phyloP scores from a whole-genome alignment of 2,329 filamentous ascomycete genomes.

The Calonectria pseudoreteaudii region DNA sequence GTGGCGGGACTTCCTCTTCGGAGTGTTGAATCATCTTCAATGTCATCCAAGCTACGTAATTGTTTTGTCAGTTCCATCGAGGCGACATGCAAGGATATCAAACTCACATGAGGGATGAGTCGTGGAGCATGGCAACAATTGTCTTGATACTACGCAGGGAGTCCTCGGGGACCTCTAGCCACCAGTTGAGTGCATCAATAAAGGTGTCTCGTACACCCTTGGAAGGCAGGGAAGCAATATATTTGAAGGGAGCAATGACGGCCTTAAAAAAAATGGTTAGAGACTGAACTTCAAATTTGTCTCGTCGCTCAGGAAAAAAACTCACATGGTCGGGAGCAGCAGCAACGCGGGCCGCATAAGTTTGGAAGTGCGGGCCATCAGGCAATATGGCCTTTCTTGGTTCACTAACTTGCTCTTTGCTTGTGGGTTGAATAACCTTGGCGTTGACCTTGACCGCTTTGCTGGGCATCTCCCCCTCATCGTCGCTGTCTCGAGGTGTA shows the following conservation, averaged over 20 bases:
- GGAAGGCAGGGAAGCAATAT: neutral
- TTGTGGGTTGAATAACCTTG: neutral
- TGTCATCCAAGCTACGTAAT: neutral
- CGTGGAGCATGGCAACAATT: neutral
- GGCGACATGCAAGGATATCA: too few relatives aligned
- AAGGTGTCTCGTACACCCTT: neutral
- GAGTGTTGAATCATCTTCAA: neutral
- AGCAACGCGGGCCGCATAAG: neutral
- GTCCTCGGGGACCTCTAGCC: neutral
- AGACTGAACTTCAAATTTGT: too few relatives aligned
- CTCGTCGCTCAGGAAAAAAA: neutral
- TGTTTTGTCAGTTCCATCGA: neutral
- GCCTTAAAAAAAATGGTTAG: neutral
- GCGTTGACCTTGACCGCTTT: neutral
- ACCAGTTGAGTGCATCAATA: neutral
- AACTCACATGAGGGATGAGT: neutral
- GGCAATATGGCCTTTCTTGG: neutral
- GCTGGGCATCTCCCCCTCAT: neutral
- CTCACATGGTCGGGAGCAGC: neutral
- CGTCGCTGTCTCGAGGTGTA: neutral
- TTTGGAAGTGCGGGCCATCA: neutral
- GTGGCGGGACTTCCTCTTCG: slow-evolving; percentile 1
- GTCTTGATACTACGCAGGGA: neutral
- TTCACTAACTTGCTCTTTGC: neutral
- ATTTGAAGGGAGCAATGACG: neutral